Percentiles rank a stretch among this genome's conserved stretches.
Evolutionary conservation across 306 rosid genomes (phyloP).

Genomic region (Lathyrus aphaca): DNA sequence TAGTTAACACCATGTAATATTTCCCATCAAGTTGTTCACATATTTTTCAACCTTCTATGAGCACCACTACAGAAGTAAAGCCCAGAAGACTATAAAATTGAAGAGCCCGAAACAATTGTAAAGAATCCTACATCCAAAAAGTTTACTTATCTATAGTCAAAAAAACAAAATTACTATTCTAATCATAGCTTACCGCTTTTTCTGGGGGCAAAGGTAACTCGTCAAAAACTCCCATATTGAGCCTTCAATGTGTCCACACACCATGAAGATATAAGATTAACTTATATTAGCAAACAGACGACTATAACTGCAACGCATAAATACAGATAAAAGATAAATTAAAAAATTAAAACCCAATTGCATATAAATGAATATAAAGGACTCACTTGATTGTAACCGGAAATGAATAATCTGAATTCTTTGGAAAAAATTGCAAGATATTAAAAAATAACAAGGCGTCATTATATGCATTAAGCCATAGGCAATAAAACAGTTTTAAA

Average conservation of each 20-base stretch:
- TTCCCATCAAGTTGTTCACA: slow-evolving; percentile 10
- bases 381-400: too few relatives aligned
- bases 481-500: too few relatives aligned
- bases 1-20: slow-evolving; percentile 8
- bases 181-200: slow-evolving; percentile 64
- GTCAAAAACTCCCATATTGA: slow-evolving; percentile 86
- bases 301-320: slow-evolving; percentile 45
- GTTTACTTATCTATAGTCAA: background rate
- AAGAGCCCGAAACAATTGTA: slow-evolving; percentile 29
- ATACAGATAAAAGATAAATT: slow-evolving; percentile 5
- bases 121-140: slow-evolving; percentile 28
- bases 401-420: slow-evolving; percentile 21
- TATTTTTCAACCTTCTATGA: background rate
- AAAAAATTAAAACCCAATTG: slow-evolving; percentile 20
- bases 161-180: too few relatives aligned
- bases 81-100: slow-evolving; percentile 30
- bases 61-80: slow-evolving; percentile 29
- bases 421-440: too few relatives aligned
- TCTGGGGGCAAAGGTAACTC: slow-evolving; percentile 83
- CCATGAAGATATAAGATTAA: slow-evolving; percentile 44
- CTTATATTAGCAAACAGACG: slow-evolving; percentile 42
- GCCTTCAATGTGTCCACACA: slow-evolving; percentile 46
- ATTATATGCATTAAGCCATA: too few relatives aligned
- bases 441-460: too few relatives aligned
- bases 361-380: slow-evolving; percentile 9